Evolutionary conservation across 768 basidiomycete species (phyloP), one percentile per base, ranked within the genome.

Genomic region (Suillus brevipes): DNA sequence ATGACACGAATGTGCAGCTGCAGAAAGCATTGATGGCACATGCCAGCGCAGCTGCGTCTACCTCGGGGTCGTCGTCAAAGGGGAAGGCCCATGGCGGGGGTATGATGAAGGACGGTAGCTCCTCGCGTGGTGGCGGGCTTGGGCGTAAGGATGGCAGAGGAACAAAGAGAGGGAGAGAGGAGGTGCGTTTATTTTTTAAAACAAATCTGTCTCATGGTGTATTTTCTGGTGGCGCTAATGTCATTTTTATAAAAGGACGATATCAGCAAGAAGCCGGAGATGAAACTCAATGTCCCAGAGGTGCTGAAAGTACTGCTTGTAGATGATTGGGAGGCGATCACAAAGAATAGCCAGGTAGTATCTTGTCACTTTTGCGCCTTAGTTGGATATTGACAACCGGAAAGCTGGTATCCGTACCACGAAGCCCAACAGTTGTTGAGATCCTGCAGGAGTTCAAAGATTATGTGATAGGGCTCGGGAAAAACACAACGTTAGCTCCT

Each of bases 291-390:
- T 65, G 89, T 97, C 6, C 97, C 97, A 0, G 97, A 98, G 70
- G 76, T 85, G n/a, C 83, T 99, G 67, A 98, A 97, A 75, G 84
- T 88, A 37, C 83, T 91, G 56, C 83, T 99, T 43, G 95, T 99
- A 2, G 95, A 99, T 72, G 97, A 99, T 70, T 99, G 97, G 97
- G 97, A 99, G 77, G 87, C 89, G 6, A 89, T 99, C 45, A 99
- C 97, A 61, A 98, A 97, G 81, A 92, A 95, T 74, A 88, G 89
- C 69, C 92, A 95, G 85, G 97, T 91, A 65, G 34, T 78, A 71
- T 67, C 31, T 28, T 20, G 20, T 25, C 52, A 42, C 60, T 45
- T 59, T 47, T 23, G 25, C 58, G 18, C 31, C 28, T 45, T 50
- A 13, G n/a, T 53, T 34, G 23, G 25, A 63, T n/a, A 40, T 38